Percentiles rank a stretch among this genome's conserved stretches.
These are phyloP conservation scores for Euphorbia schlechtendalii DNA, from an alignment of 441 rosid species.

Conservation along the genomic window DNA sequence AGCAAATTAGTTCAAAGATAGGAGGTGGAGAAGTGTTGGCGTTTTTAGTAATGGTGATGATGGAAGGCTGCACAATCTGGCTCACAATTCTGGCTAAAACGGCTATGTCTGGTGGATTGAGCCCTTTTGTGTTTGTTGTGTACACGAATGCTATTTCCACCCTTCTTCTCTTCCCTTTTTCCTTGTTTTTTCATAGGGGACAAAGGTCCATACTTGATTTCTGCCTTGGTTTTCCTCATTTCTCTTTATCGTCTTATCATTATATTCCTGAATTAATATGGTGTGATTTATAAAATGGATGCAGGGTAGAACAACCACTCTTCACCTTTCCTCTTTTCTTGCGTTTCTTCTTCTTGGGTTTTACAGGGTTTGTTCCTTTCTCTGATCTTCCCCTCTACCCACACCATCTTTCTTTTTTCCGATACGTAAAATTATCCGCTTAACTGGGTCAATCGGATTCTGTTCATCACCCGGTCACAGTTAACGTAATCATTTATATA, in stretches of 20 bases:
- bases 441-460: too few relatives aligned
- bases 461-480: too few relatives aligned
- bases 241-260: background rate
- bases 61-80: constrained; percentile 66
- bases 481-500: too few relatives aligned
- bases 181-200: constrained; percentile 47
- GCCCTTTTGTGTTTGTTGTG: constrained; percentile 68
- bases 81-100: constrained; percentile 65
- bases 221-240: background rate
- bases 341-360: constrained; percentile 63
- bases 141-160: constrained; percentile 58
- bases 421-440: too few relatives aligned
- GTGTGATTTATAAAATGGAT: constrained; percentile 1
- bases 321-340: constrained; percentile 40
- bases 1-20: constrained; percentile 18
- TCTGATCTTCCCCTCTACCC: too few relatives aligned
- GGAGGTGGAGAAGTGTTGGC: constrained; percentile 30
- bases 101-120: constrained; percentile 54
- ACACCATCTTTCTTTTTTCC: too few relatives aligned
- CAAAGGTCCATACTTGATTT: constrained; percentile 28
- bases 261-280: background rate
- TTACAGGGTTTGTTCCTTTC: constrained; percentile 51
- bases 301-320: constrained; percentile 40
- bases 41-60: constrained; percentile 49
- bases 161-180: constrained; percentile 50